Conservation (phyloP, 495 filamentous ascomycete species). For the Penicillium maclennaniae region DNA sequence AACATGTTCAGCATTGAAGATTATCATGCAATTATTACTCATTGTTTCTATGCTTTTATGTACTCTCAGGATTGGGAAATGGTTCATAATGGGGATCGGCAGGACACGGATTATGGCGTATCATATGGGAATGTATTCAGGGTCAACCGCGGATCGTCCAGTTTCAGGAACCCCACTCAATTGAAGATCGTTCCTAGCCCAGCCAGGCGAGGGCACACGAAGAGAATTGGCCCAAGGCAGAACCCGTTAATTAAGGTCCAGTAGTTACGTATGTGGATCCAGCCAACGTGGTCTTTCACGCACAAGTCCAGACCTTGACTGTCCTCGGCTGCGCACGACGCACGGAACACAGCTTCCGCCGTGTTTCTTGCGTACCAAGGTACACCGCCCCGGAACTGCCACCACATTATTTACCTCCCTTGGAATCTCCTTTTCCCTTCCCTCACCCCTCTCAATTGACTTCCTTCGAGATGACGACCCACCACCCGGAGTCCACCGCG, state of each 20-base stretch:
- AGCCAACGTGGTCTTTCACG: neutral
- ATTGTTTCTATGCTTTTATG: conserved; percentile 10
- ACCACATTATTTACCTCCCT: conserved; percentile 24
- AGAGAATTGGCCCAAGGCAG: conserved; percentile 3
- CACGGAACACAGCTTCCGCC: conserved; percentile 10
- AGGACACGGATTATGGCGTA: conserved; percentile 15
- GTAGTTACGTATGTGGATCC: neutral
- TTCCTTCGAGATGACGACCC: conserved; percentile 39
- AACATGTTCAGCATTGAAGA: neutral
- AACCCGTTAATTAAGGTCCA: neutral
- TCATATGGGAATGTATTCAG: conserved; percentile 17
- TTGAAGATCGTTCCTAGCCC: conserved; percentile 20
- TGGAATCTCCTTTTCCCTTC: conserved; percentile 20
- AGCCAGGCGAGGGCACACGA: conserved; percentile 14
- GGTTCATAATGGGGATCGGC: neutral
- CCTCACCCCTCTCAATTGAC: conserved; percentile 23
- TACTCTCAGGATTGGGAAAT: conserved; percentile 1
- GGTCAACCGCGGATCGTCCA: conserved; percentile 19
- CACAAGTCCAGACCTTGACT: neutral
- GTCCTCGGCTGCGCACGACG: conserved; percentile 1
- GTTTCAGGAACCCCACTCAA: conserved; percentile 27
- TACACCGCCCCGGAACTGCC: conserved; percentile 29
- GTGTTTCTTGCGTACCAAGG: neutral
- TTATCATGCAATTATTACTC: neutral
- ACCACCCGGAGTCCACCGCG: conserved; percentile 51